Conservation (phyloP, 2,329 filamentous ascomycete genomes). For the Lasiodiplodia gonubiensis region DNA sequence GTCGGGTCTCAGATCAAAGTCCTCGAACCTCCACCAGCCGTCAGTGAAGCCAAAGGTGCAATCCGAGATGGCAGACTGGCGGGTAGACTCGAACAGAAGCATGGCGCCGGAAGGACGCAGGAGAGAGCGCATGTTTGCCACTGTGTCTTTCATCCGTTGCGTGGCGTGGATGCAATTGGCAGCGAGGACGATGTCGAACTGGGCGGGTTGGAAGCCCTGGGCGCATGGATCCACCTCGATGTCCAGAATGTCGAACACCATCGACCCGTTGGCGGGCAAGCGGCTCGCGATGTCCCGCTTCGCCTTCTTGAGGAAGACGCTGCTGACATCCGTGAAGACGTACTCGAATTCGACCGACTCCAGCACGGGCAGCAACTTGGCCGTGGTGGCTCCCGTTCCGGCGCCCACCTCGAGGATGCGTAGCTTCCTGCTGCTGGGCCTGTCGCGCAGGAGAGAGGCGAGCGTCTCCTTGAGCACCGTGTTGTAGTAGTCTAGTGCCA, state of each 20-base stretch:
- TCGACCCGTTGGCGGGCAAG: background rate
- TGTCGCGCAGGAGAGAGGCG: background rate
- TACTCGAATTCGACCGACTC: background rate
- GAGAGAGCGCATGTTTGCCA: background rate
- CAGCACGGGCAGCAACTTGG: background rate
- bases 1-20: background rate
- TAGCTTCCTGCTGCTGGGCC: background rate
- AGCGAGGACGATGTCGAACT: conserved; percentile 34
- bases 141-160: background rate
- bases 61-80: background rate
- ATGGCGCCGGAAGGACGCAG: background rate
- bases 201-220: conserved; percentile 29
- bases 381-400: too few species aligned
- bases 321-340: background rate
- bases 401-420: background rate
- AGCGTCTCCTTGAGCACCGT: background rate
- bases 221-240: conserved; percentile 30
- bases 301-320: background rate
- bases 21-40: background rate
- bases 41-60: background rate
- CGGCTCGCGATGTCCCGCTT: background rate
- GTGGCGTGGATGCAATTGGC: background rate
- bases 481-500: conserved; percentile 1
- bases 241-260: conserved; percentile 31
- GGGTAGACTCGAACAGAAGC: background rate